These are phyloP conservation scores for Wickerhamomyces subpelliculosus DNA, from an alignment of 805 yeast species.

Conservation along the genomic window DNA sequence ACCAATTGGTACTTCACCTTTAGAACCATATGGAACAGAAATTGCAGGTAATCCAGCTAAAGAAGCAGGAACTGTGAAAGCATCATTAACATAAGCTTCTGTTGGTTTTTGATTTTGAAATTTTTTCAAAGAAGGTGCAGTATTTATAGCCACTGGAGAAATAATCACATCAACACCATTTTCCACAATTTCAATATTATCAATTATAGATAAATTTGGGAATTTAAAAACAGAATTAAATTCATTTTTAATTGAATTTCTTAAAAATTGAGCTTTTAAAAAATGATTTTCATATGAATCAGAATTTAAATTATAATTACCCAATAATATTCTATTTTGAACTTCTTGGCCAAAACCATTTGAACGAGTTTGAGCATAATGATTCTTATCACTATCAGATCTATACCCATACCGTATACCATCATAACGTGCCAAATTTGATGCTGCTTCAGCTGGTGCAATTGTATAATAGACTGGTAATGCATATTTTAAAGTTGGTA, in stretches of 20 bases:
- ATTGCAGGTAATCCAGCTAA: conserved; percentile 88
- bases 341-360: conserved; percentile 77
- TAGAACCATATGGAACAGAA: conserved; percentile 51
- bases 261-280: conserved; percentile 62
- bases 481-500: conserved; percentile 61
- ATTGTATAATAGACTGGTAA: conserved; percentile 81
- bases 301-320: conserved; percentile 79
- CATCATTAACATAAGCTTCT: conserved; percentile 71
- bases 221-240: conserved; percentile 56
- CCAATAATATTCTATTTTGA: conserved; percentile 72
- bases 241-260: conserved; percentile 55
- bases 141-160: conserved; percentile 61
- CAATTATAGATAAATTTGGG: no score
- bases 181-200: no score
- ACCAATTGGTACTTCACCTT: conserved; percentile 42
- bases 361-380: conserved; percentile 55
- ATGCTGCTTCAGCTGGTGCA: conserved; percentile 91
- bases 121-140: conserved; percentile 48
- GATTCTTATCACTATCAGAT: conserved; percentile 29
- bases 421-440: conserved; percentile 84
- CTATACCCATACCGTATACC: conserved; percentile 80
- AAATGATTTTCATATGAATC: conserved; percentile 66
- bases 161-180: conserved; percentile 61
- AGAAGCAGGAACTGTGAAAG: conserved; percentile 84
- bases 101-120: conserved; percentile 41